Evolutionary conservation across 2,329 filamentous ascomycete species (phyloP).

Genomic region (Fusarium beomiforme): DNA sequence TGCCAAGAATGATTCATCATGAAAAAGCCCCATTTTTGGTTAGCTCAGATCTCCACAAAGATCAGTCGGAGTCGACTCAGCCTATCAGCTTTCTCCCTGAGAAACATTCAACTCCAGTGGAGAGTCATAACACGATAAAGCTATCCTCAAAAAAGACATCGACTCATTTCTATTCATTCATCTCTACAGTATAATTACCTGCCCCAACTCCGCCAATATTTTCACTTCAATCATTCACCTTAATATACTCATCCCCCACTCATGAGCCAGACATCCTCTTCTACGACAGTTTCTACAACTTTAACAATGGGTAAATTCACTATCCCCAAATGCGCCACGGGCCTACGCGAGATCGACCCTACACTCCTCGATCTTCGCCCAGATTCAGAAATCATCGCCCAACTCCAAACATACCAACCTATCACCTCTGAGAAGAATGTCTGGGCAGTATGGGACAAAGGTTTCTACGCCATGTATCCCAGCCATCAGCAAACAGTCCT

Average conservation of each 20-base stretch:
- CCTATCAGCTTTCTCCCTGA: neutral
- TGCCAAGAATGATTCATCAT: neutral
- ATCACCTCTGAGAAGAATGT: conserved; percentile 55
- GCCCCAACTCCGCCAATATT: fast-evolving
- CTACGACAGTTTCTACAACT: neutral
- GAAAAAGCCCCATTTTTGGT: neutral
- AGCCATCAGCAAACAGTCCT: conserved; percentile 52
- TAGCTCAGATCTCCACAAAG: neutral
- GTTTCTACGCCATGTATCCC: conserved; percentile 49
- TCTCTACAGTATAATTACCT: neutral
- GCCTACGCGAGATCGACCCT: conserved; percentile 8
- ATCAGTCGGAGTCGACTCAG: fast-evolving
- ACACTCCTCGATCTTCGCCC: conserved; percentile 40
- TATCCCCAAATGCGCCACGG: conserved; percentile 7
- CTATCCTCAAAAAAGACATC: neutral
- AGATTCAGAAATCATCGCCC: conserved; percentile 46
- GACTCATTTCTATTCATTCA: conserved; percentile 3
- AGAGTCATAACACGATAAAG: neutral
- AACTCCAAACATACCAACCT: conserved; percentile 44
- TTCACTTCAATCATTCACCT: neutral
- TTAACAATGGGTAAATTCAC: conserved; percentile 14
- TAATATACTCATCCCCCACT: fast-evolving
- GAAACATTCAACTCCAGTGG: neutral
- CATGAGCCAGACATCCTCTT: neutral
- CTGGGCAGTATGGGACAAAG: conserved; percentile 58